These are phyloP conservation scores for Leccinum brunneo-olivaceum DNA, from an alignment of 1,284 basidiomycete species.

Conservation along the genomic window DNA sequence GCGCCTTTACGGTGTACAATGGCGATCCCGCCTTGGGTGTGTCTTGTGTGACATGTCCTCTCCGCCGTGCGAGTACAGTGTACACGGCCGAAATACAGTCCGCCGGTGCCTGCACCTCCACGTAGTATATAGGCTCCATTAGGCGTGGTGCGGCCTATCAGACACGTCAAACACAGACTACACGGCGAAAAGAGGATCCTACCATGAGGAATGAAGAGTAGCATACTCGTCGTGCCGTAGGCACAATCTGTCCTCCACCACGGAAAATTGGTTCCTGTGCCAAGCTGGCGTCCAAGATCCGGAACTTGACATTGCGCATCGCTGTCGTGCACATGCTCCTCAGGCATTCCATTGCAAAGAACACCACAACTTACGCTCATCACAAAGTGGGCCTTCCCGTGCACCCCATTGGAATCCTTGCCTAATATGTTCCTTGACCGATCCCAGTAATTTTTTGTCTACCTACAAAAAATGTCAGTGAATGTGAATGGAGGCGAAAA, in stretches of 20 bases:
- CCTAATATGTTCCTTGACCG: conserved; percentile 92
- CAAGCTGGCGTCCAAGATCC: conserved; percentile 85
- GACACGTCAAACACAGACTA: conserved; percentile 1
- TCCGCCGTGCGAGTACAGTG: conserved; percentile 90
- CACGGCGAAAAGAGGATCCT: conserved; percentile 21
- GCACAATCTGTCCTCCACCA: conserved; percentile 97
- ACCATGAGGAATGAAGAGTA: conserved; percentile 99
- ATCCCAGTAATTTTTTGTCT: conserved; percentile 87
- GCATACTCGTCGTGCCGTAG: conserved; percentile 93
- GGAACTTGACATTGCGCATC: conserved; percentile 98
- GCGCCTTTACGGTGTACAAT: conserved; percentile 93
- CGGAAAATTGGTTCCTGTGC: conserved; percentile 95
- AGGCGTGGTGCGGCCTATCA: conserved; percentile 78
- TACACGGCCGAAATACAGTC: conserved; percentile 98
- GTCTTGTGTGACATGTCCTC: conserved; percentile 97
- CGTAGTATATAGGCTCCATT: conserved; percentile 97
- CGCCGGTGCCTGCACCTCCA: conserved; percentile 97
- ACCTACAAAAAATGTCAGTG: conserved; percentile 40
- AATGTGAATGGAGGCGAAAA: not conserved
- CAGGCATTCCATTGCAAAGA: conserved; percentile 2
- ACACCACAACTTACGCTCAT: conserved; percentile 76
- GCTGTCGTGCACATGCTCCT: conserved; percentile 42
- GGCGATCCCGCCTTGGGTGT: conserved; percentile 96
- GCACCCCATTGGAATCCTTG: conserved; percentile 99
- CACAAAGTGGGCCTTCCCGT: conserved; percentile 93